Base-by-base conservation (phyloP, 1,139 yeast genomes). In the Candida sanyaensis region DNA sequence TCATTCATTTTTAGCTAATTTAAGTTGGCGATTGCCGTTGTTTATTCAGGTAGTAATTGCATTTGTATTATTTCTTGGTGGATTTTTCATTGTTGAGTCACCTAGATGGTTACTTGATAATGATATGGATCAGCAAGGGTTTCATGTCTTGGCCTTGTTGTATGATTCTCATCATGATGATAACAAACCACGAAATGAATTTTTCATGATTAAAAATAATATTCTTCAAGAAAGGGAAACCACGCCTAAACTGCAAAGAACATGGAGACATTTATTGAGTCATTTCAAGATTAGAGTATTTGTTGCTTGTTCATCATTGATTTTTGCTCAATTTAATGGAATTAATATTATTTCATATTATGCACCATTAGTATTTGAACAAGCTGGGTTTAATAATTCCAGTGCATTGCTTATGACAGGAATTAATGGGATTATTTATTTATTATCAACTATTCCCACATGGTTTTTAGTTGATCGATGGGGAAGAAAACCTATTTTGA, bases 61-160 rank as follows among this genome's bases (percentile, higher is more conserved):
- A 0, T 51, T 71, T 21, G 57, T 77, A 1, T 61, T 80, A 33
- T 69, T 78, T 26, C 40, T 75, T 27, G 84, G 84, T 3, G 82
- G 82, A 2, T 73, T 79, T 49, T 77, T 78, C 59, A 71, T 80
- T 13, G 84, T 80, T 12, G 84, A 80, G 55, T 73, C 80, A 44
- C 84, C 84, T 2, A 64, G 84, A 48, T 80, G 81, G 80, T 64
- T 79, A 39, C 62, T 80, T 28, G 81, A 78, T 50, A 77, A 72
- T 13, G 81, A 78, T 50, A 63, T 62, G 51, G 84, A 80, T 52
- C 75, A 68, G 52, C 76, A 75, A 51, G 84, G 83, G 2, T 78
- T 88, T 59, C 76, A 86, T 44, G 96, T 89, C 10, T 78, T 91
- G 58, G 86, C 92, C n/a, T 84, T 89, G 58, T 72, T 92, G 43